A percentile compares a stretch with the other conserved stretches of the same genome.
phyloP scores from a whole-genome alignment of 306 rosid genomes.

The Pterocarpus macrocarpus region DNA sequence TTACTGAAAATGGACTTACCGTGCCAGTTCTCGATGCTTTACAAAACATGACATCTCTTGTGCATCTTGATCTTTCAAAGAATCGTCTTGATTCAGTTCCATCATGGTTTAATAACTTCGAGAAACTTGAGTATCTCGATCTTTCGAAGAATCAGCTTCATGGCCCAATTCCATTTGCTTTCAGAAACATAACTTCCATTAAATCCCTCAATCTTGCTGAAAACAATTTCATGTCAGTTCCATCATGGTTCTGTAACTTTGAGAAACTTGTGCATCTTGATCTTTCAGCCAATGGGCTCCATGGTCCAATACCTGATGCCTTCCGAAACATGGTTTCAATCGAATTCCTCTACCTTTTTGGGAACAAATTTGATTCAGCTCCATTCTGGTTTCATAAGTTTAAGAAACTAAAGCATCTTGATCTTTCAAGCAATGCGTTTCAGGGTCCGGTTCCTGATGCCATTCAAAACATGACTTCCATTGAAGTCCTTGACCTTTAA shows the following conservation, averaged over 20 bases:
- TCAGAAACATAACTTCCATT: background rate
- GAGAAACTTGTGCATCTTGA: background rate
- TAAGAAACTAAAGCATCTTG: background rate
- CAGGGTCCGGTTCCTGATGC: background rate
- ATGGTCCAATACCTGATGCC: background rate
- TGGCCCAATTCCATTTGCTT: background rate
- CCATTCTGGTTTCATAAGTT: background rate
- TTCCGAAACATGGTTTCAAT: background rate
- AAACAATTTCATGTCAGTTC: background rate
- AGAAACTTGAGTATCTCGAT: background rate
- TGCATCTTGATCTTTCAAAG: background rate
- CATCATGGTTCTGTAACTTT: background rate
- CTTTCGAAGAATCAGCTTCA: background rate
- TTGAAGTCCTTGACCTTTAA: slow-evolving; percentile 19
- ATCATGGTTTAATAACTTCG: background rate
- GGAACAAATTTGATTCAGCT: background rate
- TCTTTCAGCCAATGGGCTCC: background rate
- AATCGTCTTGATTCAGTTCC: slow-evolving; percentile 34
- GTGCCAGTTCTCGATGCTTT: background rate
- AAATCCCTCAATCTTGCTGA: background rate
- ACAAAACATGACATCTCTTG: slow-evolving; percentile 39
- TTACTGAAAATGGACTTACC: background rate
- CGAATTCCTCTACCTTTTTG: background rate
- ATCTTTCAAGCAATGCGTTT: background rate
- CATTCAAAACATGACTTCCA: slow-evolving; percentile 28